A percentile compares a stretch with the other conserved stretches of the same genome.
phyloP scores from a whole-genome alignment of 306 rosid genomes.

The Glycine tomentella region DNA sequence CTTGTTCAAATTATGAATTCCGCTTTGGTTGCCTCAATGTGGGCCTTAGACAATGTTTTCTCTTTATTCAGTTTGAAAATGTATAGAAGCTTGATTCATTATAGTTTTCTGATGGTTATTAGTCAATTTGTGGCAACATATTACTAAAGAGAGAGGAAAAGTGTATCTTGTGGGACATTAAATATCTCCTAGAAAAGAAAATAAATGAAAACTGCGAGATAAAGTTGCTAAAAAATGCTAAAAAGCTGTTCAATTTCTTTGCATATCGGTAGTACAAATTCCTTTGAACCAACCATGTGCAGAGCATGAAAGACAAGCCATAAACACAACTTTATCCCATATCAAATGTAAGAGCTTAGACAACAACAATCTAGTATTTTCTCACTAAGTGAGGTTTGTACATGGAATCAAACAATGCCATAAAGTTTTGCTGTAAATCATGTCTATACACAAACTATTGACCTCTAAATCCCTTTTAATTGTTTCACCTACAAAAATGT shows the following conservation, averaged over 20 bases:
- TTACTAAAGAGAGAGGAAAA: slow-evolving; percentile 1
- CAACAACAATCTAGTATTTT: neutral
- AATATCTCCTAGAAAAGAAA: neutral
- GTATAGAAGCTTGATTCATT: neutral
- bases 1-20: slow-evolving; percentile 2
- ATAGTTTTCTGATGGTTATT: neutral
- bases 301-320: neutral
- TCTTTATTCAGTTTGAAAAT: slow-evolving; percentile 25
- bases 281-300: neutral
- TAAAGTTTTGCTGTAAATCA: neutral
- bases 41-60: slow-evolving; percentile 2
- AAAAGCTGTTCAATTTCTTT: neutral
- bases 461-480: neutral
- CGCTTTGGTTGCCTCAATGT: slow-evolving; percentile 18
- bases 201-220: too few relatives aligned
- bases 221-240: too few relatives aligned
- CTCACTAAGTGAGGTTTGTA: neutral
- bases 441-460: neutral
- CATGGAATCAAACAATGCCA: neutral
- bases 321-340: neutral
- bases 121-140: neutral
- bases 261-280: neutral
- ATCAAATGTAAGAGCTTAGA: neutral
- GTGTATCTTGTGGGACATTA: neutral
- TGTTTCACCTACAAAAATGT: neutral